Conservation (phyloP, 768 basidiomycete species). For the Leccinum fibrillosum region DNA sequence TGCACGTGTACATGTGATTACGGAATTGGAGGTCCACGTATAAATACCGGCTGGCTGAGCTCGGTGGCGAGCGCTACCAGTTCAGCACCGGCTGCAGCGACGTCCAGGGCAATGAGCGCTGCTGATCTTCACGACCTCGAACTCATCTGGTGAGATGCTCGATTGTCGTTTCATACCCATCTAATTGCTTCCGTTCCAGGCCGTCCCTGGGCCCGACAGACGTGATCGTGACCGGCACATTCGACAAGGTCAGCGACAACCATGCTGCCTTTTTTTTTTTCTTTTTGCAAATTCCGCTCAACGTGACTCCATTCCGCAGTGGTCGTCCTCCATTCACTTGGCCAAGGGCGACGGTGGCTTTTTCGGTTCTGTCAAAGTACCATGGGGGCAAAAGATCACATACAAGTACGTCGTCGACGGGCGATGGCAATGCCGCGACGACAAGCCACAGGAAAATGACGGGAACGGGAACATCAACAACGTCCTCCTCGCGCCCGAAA, state of each 20-base stretch:
- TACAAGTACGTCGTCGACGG: conserved; percentile 87
- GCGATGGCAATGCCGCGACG: conserved; percentile 52
- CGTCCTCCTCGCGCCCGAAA: conserved; percentile 51
- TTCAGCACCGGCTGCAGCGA: conserved; percentile 21
- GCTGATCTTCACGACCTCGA: conserved; percentile 47
- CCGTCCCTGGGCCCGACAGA: conserved; percentile 50
- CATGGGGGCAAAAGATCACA: conserved; percentile 57
- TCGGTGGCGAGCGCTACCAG: not conserved
- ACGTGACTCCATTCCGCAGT: conserved; percentile 35
- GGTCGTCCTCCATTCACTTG: conserved; percentile 57
- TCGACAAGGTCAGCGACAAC: conserved; percentile 60
- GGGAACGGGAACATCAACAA: conserved; percentile 69
- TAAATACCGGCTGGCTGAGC: conserved; percentile 18
- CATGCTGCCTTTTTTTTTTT: not conserved
- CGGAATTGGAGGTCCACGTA: conserved; percentile 16
- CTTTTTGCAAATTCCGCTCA: conserved; percentile 2
- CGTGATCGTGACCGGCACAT: conserved; percentile 74
- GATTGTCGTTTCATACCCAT: not conserved
- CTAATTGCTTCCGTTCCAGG: conserved; percentile 38
- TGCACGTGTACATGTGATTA: conserved; percentile 23
- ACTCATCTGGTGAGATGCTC: conserved; percentile 47
- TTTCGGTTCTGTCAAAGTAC: conserved; percentile 48
- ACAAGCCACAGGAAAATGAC: conserved; percentile 60
- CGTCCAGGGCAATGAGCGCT: conserved; percentile 28
- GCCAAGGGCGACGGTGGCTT: conserved; percentile 54